Evolutionary conservation across 2,329 filamentous ascomycete species (phyloP), one percentile per base, ranked within the genome.

Genomic region (Aspergillus brasiliensis): DNA sequence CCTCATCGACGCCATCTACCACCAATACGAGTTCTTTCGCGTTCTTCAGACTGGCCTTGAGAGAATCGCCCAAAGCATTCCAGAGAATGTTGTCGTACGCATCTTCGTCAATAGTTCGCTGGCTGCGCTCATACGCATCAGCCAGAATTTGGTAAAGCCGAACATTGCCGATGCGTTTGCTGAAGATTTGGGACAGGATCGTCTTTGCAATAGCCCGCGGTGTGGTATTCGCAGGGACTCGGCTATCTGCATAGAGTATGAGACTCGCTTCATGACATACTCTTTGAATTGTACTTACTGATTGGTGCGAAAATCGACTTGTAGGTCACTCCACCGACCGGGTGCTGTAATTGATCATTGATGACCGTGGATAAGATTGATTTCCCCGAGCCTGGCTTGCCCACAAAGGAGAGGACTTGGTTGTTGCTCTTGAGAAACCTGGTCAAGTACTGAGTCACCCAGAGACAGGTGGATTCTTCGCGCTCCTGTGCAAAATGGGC

Each of bases 391-490:
- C 76, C 76, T 3, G 74, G 67, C 51, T 71, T 70, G 17, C 76
- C 76, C 28, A 76, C 79, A 38, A 86, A 74, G n/a, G 80, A 64
- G 42, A 85, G 67, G 2, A 77, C 72, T 5, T 75, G 73, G 28
- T 82, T 73, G 0, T 75, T 66, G 46, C 78, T 77, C 51, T 82
- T 80, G 34, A 80, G 65, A 60, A 85, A 85, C 5, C 77, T 76
- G 13, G 74, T 74, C 23, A 85, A 69, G 34, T 81, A 74, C 31
- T 80, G 78, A 27, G 79, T 74, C 59, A 84, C 79, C 83, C 83
- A 85, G 38, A 83, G 73, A 60, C 83, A 84, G n/a, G 83, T 85
- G 58, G 79, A 80, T 60, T 84, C 82, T 42, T 79, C 80, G 38
- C 82, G 74, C 31, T 77, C 70, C 38, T 69, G 76, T 58, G 71